Evolutionary conservation across 441 rosid species (phyloP), one percentile per base, ranked within the genome.

Genomic region (Eutrema salsugineum): DNA sequence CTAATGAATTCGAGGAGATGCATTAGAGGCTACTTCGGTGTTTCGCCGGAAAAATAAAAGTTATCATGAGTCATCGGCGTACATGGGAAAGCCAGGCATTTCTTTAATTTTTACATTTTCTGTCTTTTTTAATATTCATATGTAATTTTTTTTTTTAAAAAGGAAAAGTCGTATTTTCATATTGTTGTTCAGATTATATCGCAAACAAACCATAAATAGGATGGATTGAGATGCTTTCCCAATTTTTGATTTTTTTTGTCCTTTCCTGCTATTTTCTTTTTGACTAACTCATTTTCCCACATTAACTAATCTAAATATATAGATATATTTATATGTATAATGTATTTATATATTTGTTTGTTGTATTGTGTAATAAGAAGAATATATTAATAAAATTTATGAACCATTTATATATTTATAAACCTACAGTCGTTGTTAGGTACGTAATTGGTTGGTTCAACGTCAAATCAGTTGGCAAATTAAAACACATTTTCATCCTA

Each of bases 81-180:
- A 75, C 73, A 75, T 75, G 78, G 78, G 73, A 61, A 72, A 68
- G 78, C 64, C 78, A 67, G 78, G 73, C 78, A 68, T 67, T 74
- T 63, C 50, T 65, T 51, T 35, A 15, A 27, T 60, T 67, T 35
- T 60, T 67, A 22, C 17, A 60, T 30, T 32, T 11, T 48, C 27
- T 73, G 20, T 30, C 17, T 49, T 15, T 58, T 40, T 66, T 33
- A n/a, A 57, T 47, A 22, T 16, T 66, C 49, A 32, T 50, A 40
- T 67, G 73, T 53, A 51, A 39, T 49, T 19, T 40, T 19, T 19
- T 40, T n/a, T 47, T 44, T 0, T 5, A 19, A 36, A 4, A 0
- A 3, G 8, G 27, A 19, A 44, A 10, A 43, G 30, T 56, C 32
- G 0, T 56, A 65, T 19, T 36, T 57, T 65, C 35, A 28, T 43